Evolutionary conservation across 1,139 yeast species (phyloP), one percentile per base, ranked within the genome.

Genomic region (Candida tropicalis): DNA sequence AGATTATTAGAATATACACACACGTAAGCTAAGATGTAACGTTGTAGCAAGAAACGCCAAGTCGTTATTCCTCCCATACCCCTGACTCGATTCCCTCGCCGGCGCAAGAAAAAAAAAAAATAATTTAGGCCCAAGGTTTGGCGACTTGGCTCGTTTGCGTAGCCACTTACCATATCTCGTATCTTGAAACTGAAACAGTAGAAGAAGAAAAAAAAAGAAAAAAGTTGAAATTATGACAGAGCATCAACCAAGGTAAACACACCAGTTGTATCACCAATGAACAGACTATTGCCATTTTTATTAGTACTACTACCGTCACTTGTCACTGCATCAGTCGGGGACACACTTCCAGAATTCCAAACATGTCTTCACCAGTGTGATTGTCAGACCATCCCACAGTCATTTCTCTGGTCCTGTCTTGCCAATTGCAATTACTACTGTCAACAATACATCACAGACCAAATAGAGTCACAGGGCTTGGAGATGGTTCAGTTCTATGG

Each of bases 401-500:
- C 39, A 6, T 26, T 35, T 11, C 16, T 63, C 2, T 73, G 79
- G 79, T 62, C 63, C 42, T 73, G 77, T 49, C 47, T 41, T 1
- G 62, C 65, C 47, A 70, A 73, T 45, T 73, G 79, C 52, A 59
- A 62, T 44, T 73, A 73, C 50, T 65, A 70, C 44, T 73, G 79
- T 50, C 73, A 63, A 47, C 77, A 70, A 47, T 48, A 62, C 10
- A 53, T 72, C 26, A 68, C 74, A 4, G 53, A 59, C 25, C 50
- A 50, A 20, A 51, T 75, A 25, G 41, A 46, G 16, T 23, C 22
- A 5, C 35, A 44, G 0, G 60, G 61, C 2, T 48, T 53, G 11
- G 60, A 61, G 2, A 57, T 68, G 57, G 74, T 72, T 10, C 75
- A 73, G 46, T 73, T 71, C 48, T 60, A 63, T 44, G 79, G 79